phyloP scores from a whole-genome alignment of 176 grass and related monocot genomes.

The Microstegium vimineum region DNA sequence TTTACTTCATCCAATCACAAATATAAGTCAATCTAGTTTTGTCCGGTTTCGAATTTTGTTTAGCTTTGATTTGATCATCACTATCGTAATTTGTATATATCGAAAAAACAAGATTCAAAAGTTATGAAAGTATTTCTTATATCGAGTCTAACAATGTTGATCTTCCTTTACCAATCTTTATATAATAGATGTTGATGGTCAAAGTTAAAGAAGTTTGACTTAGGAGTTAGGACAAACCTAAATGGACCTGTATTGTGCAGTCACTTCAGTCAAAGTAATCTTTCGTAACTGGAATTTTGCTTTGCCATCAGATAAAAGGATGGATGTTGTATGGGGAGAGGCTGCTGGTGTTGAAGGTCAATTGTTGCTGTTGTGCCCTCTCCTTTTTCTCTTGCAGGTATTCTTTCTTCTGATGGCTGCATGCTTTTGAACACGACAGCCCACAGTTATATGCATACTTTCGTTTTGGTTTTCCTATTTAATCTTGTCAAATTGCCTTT shows the following conservation, averaged over 20 bases:
- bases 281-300: neutral
- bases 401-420: neutral
- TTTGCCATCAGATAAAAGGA: constrained; percentile 70
- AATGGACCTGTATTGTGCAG: neutral
- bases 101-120: neutral
- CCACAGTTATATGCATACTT: neutral
- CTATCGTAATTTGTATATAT: neutral
- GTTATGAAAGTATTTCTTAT: neutral
- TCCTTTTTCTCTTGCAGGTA: constrained; percentile 98
- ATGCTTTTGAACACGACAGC: neutral
- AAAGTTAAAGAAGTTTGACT: neutral
- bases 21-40: neutral
- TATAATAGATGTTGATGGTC: neutral
- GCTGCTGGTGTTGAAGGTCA: constrained; percentile 99
- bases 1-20: neutral
- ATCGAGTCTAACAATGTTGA: neutral
- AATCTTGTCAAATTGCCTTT: neutral
- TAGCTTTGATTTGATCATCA: neutral
- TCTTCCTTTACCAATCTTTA: neutral
- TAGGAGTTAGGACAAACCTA: neutral
- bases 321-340: constrained; percentile 99
- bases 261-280: neutral
- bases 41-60: neutral
- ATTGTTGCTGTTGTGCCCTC: constrained; percentile 74
- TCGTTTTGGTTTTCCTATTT: neutral